phyloP scores from a whole-genome alignment of 805 yeast species.

The Starmerella stigmatis region DNA sequence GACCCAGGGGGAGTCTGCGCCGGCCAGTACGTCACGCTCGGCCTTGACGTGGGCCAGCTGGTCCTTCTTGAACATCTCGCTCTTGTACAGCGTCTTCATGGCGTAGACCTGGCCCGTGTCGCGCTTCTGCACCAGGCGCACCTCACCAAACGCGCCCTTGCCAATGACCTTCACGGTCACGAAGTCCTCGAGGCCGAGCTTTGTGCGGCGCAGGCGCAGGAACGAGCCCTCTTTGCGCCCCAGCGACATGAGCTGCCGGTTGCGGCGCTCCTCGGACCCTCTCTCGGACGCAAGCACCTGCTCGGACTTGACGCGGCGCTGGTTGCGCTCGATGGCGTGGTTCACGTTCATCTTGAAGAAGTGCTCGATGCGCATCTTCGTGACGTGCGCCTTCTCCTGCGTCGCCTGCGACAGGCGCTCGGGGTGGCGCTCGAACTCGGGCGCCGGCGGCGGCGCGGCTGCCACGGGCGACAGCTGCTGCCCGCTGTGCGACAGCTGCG shows the following conservation, averaged over 20 bases:
- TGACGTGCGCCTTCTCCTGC: constrained; percentile 76
- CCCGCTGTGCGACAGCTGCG: constrained; percentile 2
- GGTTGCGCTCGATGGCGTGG: constrained; percentile 92
- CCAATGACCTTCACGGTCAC: constrained; percentile 84
- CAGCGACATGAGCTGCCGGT: constrained; percentile 66
- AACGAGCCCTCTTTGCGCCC: constrained; percentile 87
- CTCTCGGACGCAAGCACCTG: constrained; percentile 57
- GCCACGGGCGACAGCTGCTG: constrained; percentile 8
- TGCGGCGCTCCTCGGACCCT: constrained; percentile 74
- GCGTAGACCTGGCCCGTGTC: constrained; percentile 90
- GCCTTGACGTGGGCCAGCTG: constrained; percentile 93
- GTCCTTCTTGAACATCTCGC: constrained; percentile 91
- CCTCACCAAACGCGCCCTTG: constrained; percentile 98
- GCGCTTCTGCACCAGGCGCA: constrained; percentile 79
- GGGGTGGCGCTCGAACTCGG: constrained; percentile 61
- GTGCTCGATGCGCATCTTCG: constrained; percentile 71
- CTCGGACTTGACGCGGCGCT: constrained; percentile 78
- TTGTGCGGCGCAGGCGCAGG: constrained; percentile 72
- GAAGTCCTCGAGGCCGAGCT: constrained; percentile 69
- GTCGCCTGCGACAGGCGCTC: constrained; percentile 60
- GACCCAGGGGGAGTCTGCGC: constrained; percentile 81
- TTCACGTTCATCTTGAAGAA: constrained; percentile 74
- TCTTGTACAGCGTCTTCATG: constrained; percentile 82
- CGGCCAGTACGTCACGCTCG: constrained; percentile 89
- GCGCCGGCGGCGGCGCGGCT: neutral